Percentiles rank a stretch among this genome's conserved stretches.
phyloP scores from a whole-genome alignment of 1,284 basidiomycete genomes.

The Ustilago trichophora region DNA sequence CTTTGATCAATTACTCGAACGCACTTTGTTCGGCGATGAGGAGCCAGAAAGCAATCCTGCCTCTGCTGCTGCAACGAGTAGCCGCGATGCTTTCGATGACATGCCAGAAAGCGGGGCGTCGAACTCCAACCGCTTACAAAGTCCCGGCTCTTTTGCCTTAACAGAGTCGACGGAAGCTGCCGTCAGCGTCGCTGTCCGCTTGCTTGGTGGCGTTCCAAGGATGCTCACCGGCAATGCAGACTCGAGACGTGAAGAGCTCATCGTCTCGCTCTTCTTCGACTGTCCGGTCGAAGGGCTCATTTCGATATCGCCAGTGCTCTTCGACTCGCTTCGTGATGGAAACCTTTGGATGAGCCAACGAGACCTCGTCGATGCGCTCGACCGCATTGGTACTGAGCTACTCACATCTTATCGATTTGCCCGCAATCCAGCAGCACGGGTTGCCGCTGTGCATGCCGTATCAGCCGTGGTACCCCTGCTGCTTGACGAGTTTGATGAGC shows the following conservation, averaged over 20 bases:
- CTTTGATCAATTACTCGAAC: constrained; percentile 16
- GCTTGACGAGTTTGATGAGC: constrained; percentile 7
- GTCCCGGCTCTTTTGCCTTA: neutral
- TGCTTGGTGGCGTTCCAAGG: constrained; percentile 16
- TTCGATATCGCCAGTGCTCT: constrained; percentile 14
- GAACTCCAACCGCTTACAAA: neutral
- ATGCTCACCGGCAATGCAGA: constrained; percentile 11
- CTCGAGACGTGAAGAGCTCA: constrained; percentile 11
- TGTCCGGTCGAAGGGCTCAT: constrained; percentile 12
- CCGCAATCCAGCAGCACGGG: constrained; percentile 9
- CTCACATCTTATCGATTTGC: constrained; percentile 27
- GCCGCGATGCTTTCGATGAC: constrained; percentile 25
- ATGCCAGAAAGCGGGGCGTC: constrained; percentile 16
- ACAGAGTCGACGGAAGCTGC: neutral
- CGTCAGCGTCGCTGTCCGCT: constrained; percentile 7
- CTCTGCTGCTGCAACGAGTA: neutral
- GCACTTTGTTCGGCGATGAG: constrained; percentile 11
- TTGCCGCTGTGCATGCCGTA: constrained; percentile 19
- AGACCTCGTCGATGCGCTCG: constrained; percentile 33
- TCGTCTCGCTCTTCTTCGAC: constrained; percentile 27
- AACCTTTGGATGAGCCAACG: constrained; percentile 31
- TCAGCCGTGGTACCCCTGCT: constrained; percentile 17
- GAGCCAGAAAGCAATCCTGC: neutral
- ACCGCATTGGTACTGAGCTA: constrained; percentile 36
- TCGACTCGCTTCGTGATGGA: constrained; percentile 9